Base-by-base conservation (phyloP, 768 basidiomycete species). In the Boletus sp. region DNA sequence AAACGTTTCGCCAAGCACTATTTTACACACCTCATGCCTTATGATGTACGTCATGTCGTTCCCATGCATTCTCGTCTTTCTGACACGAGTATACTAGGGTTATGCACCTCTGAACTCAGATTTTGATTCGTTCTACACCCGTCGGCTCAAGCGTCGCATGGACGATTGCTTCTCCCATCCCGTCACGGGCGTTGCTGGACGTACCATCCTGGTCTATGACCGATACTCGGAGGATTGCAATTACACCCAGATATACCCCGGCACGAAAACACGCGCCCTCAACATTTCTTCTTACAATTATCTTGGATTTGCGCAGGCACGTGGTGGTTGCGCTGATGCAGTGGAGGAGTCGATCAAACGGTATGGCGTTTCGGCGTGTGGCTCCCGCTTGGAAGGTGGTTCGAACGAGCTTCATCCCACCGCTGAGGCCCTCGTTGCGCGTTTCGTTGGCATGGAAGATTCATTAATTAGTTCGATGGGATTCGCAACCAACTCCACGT, bases 271-370 rank as follows among this genome's bases (percentile, higher is more conserved):
- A 0, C 91, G 95, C 51, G 90, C 88, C 0, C 87, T 99, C 64
- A 99, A 99, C 72, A 90, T 98, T 62, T 95, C 94, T 1, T 97
- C 94, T 8, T 99, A 99, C 79, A 99, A 98, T 76, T 99, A 98
- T 71, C 92, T 99, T 65, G 97, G 97, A 4, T 99, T 99, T 68
- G 97, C 96, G 0, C 93, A 96, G 69, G 90, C 89, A 15, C 82
- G 83, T 4, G 97, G 97, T 14, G 90, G 91, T 7, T 97, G 94
- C 69, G 92, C 97, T 8, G 97, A 98, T 67, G 92, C 92, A 6
- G 95, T 93, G 8, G 94, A 95, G 68, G 88, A 90, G 60, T 76
- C 80, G 18, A 84, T 98, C 71, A 80, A 78, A 60, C 83, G 86
- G 4, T 95, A 94, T 67, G 96, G 96, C 28, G 74, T 94, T 17